Evolutionary conservation across 2,329 filamentous ascomycete species (phyloP), one percentile per base, ranked within the genome.

Genomic region (Reticulascus tulasneorum): DNA sequence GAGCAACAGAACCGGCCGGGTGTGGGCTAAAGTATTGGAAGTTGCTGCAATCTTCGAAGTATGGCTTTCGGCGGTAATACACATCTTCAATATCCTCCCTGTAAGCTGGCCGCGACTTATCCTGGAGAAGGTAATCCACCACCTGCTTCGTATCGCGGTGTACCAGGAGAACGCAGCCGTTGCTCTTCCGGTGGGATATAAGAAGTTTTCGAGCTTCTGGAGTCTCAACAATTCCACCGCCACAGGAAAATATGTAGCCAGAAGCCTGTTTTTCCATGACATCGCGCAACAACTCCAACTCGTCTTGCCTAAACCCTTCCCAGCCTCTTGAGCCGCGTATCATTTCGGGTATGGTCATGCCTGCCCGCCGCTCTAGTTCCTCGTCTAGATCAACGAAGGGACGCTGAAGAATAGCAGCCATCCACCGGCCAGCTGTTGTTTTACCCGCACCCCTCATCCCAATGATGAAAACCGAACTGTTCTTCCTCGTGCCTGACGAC

Each of bases 371-470:
- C 61, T 98, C 93, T 12, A 98, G 74, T 54, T 94, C 88, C 3
- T 80, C 79, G 56, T 98, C 93, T 19, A 98, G 73, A 55, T 98
- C 93, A 35, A 94, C 66, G 42, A 95, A 82, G 7, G 84, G 80
- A 55, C 88, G 81, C 32, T 80, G 77, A 2, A 97, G 69, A 19
- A 84, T 75, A 42, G 77, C 77, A 1, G 85, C 82, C 53, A 93
- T 83, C 87, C 90, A 95, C 11, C 78, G 76, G 35, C 93, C 93
- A 23, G 86, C 84, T 1, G 93, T 98, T 1, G 93, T 96, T 67
- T 98, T 98, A 18, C 93, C 93, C 25, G 90, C 93, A 38, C 93
- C 93, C 47, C 93, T 81, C 93, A 98, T 98, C 9, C 93, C 93
- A 48, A 98, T 91, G 42, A 98, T 83, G 63, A 96, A 89, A 33